Evolutionary conservation across 371 early-diverging fungal species (phyloP).

Genomic region (Dichotomocladium elegans): DNA sequence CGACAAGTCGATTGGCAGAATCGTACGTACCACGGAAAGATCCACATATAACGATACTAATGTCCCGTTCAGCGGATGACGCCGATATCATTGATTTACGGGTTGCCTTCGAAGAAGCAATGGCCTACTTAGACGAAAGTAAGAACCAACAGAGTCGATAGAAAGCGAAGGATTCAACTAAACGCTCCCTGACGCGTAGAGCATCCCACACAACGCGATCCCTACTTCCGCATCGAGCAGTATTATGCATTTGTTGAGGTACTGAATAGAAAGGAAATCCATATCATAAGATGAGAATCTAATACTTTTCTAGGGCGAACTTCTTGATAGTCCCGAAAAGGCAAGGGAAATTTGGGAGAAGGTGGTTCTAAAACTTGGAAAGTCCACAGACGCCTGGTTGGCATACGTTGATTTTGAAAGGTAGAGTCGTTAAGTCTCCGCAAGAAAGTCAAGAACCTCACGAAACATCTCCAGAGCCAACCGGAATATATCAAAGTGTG

Average conservation of each 20-base stretch:
- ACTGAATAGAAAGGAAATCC: neutral
- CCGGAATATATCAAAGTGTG: conserved; percentile 23
- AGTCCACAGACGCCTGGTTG: conserved; percentile 38
- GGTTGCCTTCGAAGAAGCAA: conserved; percentile 31
- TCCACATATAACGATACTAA: neutral
- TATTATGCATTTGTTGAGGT: conserved; percentile 44
- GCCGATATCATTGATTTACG: conserved; percentile 20
- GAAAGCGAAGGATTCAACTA: too few species aligned
- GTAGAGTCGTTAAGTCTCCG: conserved; percentile 21
- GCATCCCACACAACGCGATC: conserved; percentile 38
- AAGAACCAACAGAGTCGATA: too few species aligned
- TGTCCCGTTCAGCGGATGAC: conserved; percentile 14
- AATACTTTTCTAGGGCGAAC: conserved; percentile 4
- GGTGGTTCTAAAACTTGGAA: conserved; percentile 23
- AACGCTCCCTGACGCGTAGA: too few species aligned
- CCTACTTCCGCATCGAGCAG: conserved; percentile 53
- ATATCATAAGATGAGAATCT: neutral
- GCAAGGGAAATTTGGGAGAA: conserved; percentile 36
- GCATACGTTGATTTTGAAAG: conserved; percentile 40
- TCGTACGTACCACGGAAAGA: conserved; percentile 14
- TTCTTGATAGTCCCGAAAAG: conserved; percentile 18
- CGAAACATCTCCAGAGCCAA: conserved; percentile 5
- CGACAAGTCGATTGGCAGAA: conserved; percentile 38
- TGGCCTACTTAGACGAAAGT: conserved; percentile 29
- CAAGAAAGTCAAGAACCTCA: neutral